Percentiles rank a stretch among this genome's conserved stretches.
phyloP scores from a whole-genome alignment of 2,329 filamentous ascomycete species.

The Nigrospora osmanthi region DNA sequence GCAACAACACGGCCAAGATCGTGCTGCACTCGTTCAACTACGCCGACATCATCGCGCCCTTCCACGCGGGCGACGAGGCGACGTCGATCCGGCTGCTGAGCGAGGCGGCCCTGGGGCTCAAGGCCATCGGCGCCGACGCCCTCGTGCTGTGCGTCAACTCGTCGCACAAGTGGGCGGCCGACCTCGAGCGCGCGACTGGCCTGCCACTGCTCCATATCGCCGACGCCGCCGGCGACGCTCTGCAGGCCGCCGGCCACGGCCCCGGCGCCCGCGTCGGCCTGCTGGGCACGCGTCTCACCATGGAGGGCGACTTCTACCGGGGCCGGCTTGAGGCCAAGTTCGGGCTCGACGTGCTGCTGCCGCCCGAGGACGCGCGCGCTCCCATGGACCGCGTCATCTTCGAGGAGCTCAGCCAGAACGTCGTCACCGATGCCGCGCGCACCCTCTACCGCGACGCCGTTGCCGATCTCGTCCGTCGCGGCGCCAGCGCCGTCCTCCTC shows the following conservation, averaged over 20 bases:
- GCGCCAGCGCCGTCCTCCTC: conserved; percentile 12
- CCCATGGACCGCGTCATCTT: conserved; percentile 12
- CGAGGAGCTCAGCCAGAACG: conserved; percentile 8
- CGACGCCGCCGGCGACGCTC: conserved; percentile 5
- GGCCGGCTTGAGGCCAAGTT: conserved; percentile 4
- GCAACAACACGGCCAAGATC: conserved; percentile 8
- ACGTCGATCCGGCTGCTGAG: conserved; percentile 8
- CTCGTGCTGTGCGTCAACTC: conserved; percentile 12
- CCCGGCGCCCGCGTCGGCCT: conserved; percentile 6
- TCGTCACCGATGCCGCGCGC: conserved; percentile 8
- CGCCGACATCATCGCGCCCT: conserved; percentile 7
- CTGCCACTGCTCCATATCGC: conserved; percentile 10
- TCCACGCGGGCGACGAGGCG: conserved; percentile 8
- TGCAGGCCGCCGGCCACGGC: neutral
- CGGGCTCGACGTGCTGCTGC: conserved; percentile 9
- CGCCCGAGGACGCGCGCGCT: conserved; percentile 7
- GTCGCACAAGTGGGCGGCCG: conserved; percentile 8
- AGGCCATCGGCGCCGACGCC: conserved; percentile 9
- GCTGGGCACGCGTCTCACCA: conserved; percentile 12
- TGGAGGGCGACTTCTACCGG: conserved; percentile 15
- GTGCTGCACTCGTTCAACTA: conserved; percentile 11
- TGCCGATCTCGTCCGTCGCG: conserved; percentile 6
- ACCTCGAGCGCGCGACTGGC: conserved; percentile 5
- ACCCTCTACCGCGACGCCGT: conserved; percentile 8
- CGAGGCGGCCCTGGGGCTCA: conserved; percentile 5